Base-by-base conservation (phyloP, 2,329 filamentous ascomycete genomes). In the Pseudogymnoascus sp. region DNA sequence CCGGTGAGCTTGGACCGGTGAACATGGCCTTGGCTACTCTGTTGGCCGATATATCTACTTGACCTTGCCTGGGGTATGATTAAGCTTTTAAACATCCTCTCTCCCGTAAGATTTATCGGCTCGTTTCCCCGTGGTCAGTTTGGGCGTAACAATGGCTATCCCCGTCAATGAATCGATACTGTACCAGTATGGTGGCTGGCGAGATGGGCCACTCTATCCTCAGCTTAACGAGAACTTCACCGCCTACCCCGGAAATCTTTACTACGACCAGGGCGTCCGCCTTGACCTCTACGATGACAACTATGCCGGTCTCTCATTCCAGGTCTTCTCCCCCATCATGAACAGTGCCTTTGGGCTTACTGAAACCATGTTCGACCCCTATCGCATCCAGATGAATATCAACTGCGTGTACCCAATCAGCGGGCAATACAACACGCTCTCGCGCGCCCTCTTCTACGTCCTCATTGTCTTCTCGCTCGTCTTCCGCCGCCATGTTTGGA, bases 351-450 rank as follows among this genome's bases (percentile, higher is more conserved):
- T 63, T 38, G 53, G 22, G 3, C 26, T 63, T 11, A 4, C 56
- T 6, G 38, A 40, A n/a, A 26, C 24, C 4, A 26, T 63, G 14
- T 61, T 50, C 26, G 62, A 63, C 35, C 16, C 62, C 2, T n/a
- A 16, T 4, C 35, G 43, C 14, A 12, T 10, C 7, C 46, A 60
- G 10, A 43, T 46, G 19, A 2, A 10, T 31, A 16, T 46, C n/a
- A 6, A 2, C 2, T 65, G 63, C 16, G 22, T 53, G 10, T 64
- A 62, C 26, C 59, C 64, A 3, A 53, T 65, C 37, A 64, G 62
- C 22, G 64, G 64, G 6, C 59, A 62, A 41, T 65, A 65, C 37
- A 63, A 61, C 24, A 64, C 61, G 11, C 60, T 65, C 26, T 43
- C 59, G 3, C 35, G 63, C 14, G 7, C 56, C 28, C 24, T 64